Evolutionary conservation across 192 early-diverging fungal genomes (phyloP).

Genomic region (Podila epigama): DNA sequence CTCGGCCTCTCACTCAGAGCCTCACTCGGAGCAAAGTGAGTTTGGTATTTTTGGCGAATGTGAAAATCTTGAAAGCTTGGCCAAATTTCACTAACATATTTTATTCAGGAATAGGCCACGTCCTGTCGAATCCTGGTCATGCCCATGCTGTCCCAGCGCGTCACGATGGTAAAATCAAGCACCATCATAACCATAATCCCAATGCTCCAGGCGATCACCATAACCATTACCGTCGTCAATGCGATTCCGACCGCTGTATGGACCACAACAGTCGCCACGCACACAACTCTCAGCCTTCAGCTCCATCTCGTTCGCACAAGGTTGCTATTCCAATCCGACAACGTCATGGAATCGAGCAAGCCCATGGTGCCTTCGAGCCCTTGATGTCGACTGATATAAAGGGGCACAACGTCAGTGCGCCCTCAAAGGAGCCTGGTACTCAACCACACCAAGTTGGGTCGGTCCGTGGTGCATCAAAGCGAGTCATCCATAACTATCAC

Average conservation of each 20-base stretch:
- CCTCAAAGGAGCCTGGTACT: background rate
- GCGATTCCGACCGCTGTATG: background rate
- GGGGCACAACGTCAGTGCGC: background rate
- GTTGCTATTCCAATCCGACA: background rate
- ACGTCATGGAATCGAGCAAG: background rate
- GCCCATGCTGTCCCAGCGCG: conserved; percentile 3
- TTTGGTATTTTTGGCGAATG: too few relatives aligned
- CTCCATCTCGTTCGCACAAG: background rate
- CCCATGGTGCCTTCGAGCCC: background rate
- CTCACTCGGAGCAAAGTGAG: background rate
- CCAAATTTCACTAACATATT: too few relatives aligned
- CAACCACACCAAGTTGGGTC: background rate
- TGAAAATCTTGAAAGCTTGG: too few relatives aligned
- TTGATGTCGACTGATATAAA: background rate
- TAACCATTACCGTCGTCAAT: conserved; percentile 5
- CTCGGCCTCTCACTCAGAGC: background rate
- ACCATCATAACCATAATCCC: background rate
- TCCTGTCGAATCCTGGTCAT: background rate
- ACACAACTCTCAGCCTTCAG: background rate
- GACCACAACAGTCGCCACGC: conserved; percentile 1
- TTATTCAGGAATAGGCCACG: too few relatives aligned
- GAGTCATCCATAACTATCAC: too few relatives aligned
- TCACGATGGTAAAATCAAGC: background rate
- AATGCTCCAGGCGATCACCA: conserved; percentile 5
- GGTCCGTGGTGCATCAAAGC: too few relatives aligned